Evolutionary conservation across 2,329 filamentous ascomycete species (phyloP).

Genomic region (Plenodomus lindquistii): DNA sequence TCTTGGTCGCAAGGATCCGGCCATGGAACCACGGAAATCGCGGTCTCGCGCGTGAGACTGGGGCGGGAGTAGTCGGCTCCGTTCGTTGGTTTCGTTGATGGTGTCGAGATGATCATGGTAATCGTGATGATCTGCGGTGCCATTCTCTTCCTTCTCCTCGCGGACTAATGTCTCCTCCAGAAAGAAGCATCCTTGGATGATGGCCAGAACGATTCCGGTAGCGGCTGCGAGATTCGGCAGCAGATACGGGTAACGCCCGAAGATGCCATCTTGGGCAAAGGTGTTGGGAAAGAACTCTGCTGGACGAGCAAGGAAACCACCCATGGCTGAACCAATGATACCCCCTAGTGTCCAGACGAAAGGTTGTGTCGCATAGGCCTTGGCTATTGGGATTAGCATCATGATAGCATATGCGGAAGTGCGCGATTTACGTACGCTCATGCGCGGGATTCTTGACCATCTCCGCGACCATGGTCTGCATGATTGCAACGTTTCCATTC

Average conservation of each 20-base stretch:
- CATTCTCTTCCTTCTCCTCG: slow-evolving; percentile 41
- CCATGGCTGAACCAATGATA: slow-evolving; percentile 83
- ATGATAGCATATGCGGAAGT: not conserved
- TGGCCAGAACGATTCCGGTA: slow-evolving; percentile 73
- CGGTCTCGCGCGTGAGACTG: slow-evolving; percentile 51
- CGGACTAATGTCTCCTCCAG: slow-evolving; percentile 71
- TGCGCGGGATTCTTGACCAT: slow-evolving; percentile 85
- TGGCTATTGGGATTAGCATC: slow-evolving; percentile 56
- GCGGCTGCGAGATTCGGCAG: slow-evolving; percentile 88
- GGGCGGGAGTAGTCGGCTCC: slow-evolving; percentile 60
- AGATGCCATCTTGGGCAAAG: slow-evolving; percentile 71
- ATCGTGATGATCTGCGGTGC: slow-evolving; percentile 24
- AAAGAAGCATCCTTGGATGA: slow-evolving; percentile 75
- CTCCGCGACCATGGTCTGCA: slow-evolving; percentile 93
- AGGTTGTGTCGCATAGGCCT: slow-evolving; percentile 88
- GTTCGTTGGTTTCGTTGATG: slow-evolving; percentile 71
- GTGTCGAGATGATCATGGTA: slow-evolving; percentile 65
- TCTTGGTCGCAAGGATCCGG: slow-evolving; percentile 28
- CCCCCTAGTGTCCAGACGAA: slow-evolving; percentile 92
- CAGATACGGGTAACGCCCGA: slow-evolving; percentile 80
- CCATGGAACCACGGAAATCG: slow-evolving; percentile 37
- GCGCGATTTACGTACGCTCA: slow-evolving; percentile 66
- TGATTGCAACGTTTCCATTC: slow-evolving; percentile 90
- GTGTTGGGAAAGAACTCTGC: slow-evolving; percentile 71
- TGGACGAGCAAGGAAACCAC: slow-evolving; percentile 83